Conservation (phyloP, 2,329 filamentous ascomycete species). For the Xylariaceae sp. region DNA sequence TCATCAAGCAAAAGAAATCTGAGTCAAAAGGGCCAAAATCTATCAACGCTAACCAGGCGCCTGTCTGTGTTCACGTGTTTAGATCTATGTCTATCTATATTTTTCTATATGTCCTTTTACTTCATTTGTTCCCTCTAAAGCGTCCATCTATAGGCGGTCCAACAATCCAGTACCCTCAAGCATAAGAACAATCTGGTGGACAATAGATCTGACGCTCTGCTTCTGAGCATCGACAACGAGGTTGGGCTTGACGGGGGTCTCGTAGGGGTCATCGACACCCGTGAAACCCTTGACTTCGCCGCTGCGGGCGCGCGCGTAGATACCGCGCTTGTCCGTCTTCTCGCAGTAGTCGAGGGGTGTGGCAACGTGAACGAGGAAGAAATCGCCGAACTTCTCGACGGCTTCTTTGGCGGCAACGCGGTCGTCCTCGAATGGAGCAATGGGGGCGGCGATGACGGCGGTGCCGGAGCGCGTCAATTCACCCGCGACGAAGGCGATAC, state of each 20-base stretch:
- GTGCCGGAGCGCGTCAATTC: conserved; percentile 91
- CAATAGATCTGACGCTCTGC: conserved; percentile 84
- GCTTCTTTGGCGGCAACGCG: conserved; percentile 76
- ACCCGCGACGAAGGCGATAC: conserved; percentile 92
- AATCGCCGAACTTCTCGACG: conserved; percentile 82
- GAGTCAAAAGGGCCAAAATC: no score
- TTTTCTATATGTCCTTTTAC: no score
- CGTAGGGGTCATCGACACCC: conserved; percentile 95
- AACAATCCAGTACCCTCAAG: conserved; percentile 86
- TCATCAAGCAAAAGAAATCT: no score
- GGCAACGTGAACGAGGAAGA: conserved; percentile 93
- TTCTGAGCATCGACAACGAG: conserved; percentile 80
- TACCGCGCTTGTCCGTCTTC: conserved; percentile 88
- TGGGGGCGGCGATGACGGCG: conserved; percentile 93
- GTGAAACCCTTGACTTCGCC: conserved; percentile 98
- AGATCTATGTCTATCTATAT: no score
- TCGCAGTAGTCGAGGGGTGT: conserved; percentile 90
- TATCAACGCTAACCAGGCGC: no score
- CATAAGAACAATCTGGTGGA: conserved; percentile 93
- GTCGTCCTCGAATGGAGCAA: conserved; percentile 83
- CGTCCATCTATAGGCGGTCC: conserved; percentile 54
- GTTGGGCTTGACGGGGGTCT: conserved; percentile 75
- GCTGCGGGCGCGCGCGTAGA: conserved; percentile 77
- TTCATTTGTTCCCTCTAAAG: neutral
- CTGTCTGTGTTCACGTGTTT: no score